Percentiles rank a stretch among this genome's conserved stretches.
phyloP scores from a whole-genome alignment of 192 early-diverging fungal genomes.

The Haplosporangium gracile region DNA sequence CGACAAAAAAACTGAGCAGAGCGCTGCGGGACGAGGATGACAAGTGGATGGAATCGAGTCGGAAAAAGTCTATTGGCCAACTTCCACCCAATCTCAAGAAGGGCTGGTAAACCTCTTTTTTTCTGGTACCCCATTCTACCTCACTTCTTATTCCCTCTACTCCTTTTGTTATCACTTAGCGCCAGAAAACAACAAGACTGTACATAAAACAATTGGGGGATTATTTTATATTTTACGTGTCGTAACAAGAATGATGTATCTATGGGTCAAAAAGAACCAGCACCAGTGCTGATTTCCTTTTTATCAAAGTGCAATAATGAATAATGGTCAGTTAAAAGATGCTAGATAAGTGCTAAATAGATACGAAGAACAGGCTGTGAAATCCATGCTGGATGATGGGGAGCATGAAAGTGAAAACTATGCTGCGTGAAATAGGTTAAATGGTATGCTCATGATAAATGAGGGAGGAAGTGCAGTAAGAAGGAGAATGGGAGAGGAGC shows the following conservation, averaged over 20 bases:
- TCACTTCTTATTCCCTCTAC: background rate
- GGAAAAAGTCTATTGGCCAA: background rate
- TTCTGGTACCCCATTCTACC: too few relatives aligned
- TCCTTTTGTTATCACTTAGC: background rate
- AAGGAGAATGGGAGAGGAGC: background rate
- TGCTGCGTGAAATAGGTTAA: background rate
- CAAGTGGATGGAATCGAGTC: constrained; percentile 35
- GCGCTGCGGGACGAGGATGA: constrained; percentile 46
- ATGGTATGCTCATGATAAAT: background rate
- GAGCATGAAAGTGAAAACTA: background rate
- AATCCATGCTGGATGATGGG: background rate
- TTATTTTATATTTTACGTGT: too few relatives aligned
- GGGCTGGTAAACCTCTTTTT: constrained; percentile 25
- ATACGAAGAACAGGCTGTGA: background rate
- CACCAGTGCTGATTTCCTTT: background rate
- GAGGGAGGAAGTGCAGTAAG: background rate
- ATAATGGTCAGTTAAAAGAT: background rate
- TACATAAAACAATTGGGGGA: too few relatives aligned
- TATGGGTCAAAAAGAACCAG: background rate
- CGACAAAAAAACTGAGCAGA: constrained; percentile 42
- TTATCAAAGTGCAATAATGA: background rate
- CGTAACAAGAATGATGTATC: background rate
- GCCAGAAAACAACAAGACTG: too few relatives aligned
- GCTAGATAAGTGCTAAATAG: background rate
- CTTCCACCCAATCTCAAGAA: constrained; percentile 42